phyloP scores from a whole-genome alignment of 306 rosid genomes.

The Rosa lucieae region DNA sequence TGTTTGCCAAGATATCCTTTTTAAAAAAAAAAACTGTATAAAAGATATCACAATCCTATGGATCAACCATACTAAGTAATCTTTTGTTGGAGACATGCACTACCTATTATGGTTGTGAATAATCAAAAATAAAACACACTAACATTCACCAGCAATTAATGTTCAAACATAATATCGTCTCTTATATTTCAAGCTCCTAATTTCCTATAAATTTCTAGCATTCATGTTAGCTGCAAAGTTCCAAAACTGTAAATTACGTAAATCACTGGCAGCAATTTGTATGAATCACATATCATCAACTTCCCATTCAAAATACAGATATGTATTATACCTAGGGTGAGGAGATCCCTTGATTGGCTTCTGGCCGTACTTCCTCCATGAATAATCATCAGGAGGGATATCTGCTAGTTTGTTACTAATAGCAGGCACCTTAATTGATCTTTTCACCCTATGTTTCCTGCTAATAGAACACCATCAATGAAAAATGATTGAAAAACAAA shows the following conservation, averaged over 20 bases:
- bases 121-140: too few relatives aligned
- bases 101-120: not conserved
- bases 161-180: not conserved
- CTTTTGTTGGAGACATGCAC: not conserved
- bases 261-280: slow-evolving; percentile 3
- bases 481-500: not conserved
- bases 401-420: slow-evolving; percentile 97
- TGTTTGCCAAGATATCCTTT: slow-evolving; percentile 1
- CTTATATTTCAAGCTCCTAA: slow-evolving; percentile 18
- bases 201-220: slow-evolving; percentile 25
- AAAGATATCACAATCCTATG: not conserved
- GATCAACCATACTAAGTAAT: not conserved
- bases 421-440: slow-evolving; percentile 96
- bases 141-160: not conserved
- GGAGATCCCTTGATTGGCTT: slow-evolving; percentile 99
- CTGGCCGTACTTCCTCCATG: slow-evolving; percentile 99
- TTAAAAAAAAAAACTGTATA: too few relatives aligned
- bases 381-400: slow-evolving; percentile 97
- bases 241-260: not conserved
- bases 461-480: slow-evolving; percentile 12
- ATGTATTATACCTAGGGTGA: slow-evolving; percentile 75
- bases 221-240: not conserved
- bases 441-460: slow-evolving; percentile 94
- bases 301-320: slow-evolving; percentile 10
- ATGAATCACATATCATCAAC: slow-evolving; percentile 7